Evolutionary conservation across 2,329 filamentous ascomycete species (phyloP).

Genomic region (Phyllosticta citribraziliensis): DNA sequence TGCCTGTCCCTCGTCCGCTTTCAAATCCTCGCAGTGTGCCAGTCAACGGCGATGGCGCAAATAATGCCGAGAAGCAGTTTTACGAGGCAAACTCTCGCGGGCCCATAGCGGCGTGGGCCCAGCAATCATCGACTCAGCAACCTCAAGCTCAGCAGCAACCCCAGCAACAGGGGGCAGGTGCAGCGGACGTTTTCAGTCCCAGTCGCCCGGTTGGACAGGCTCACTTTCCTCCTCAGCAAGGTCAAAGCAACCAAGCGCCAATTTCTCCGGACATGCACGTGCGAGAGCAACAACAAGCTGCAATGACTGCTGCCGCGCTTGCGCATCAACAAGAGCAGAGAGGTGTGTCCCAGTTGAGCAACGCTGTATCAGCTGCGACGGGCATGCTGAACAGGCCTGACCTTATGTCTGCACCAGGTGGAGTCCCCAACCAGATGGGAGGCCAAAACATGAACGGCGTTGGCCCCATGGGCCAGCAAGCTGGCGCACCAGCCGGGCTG

Average conservation of each 20-base stretch:
- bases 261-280: slow-evolving; percentile 28
- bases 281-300: slow-evolving; percentile 6
- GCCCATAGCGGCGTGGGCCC: slow-evolving; percentile 27
- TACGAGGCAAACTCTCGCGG: slow-evolving; percentile 24
- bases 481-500: slow-evolving; percentile 45
- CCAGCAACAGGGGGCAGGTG: slow-evolving; percentile 22
- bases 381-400: slow-evolving; percentile 30
- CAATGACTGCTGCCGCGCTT: slow-evolving; percentile 32
- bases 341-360: slow-evolving; percentile 56
- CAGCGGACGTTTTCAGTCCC: slow-evolving; percentile 34
- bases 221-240: slow-evolving; percentile 26
- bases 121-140: slow-evolving; percentile 20
- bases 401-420: slow-evolving; percentile 37
- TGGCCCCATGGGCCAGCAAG: slow-evolving; percentile 27
- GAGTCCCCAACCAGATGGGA: slow-evolving; percentile 38
- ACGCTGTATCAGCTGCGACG: slow-evolving; percentile 50
- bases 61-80: slow-evolving; percentile 31
- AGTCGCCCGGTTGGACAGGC: slow-evolving; percentile 33
- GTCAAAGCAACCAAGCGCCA: slow-evolving; percentile 22
- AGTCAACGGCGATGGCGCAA: slow-evolving; percentile 45
- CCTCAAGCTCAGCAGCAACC: slow-evolving; percentile 14
- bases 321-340: slow-evolving; percentile 56
- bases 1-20: slow-evolving; percentile 46
- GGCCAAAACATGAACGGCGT: slow-evolving; percentile 54
- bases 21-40: slow-evolving; percentile 37